Percentiles rank a stretch among this genome's conserved stretches.
These are phyloP conservation scores for Trypanosoma rangeli DNA, from an alignment of 208 protist genomes.

Conservation along the genomic window DNA sequence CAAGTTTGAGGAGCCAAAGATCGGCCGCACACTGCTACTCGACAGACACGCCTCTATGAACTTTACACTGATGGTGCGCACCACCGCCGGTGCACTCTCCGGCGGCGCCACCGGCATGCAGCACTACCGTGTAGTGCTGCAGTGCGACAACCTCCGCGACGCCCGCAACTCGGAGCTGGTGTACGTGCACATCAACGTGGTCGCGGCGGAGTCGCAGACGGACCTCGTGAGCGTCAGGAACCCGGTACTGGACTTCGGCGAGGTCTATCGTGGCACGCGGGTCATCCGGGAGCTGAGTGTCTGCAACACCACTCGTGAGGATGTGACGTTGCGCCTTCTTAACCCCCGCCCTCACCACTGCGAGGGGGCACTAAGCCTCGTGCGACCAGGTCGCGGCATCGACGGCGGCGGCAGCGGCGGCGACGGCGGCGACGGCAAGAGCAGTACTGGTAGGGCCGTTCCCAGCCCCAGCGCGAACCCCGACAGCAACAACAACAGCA, in stretches of 20 bases:
- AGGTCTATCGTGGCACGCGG: conserved; percentile 73
- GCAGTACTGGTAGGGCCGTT: not conserved
- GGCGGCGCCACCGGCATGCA: conserved; percentile 5
- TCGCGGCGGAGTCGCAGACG: conserved; percentile 51
- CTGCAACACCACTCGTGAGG: conserved; percentile 48
- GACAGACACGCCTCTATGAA: conserved; percentile 73
- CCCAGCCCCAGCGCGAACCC: not conserved
- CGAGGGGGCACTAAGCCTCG: conserved; percentile 54
- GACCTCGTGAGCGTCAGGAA: conserved; percentile 59
- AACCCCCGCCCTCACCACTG: conserved; percentile 45
- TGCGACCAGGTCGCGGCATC: conserved; percentile 4
- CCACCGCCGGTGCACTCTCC: conserved; percentile 21
- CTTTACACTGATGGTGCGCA: conserved; percentile 74
- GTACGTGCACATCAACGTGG: conserved; percentile 69
- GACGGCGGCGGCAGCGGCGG: not conserved
- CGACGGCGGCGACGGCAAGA: not conserved
- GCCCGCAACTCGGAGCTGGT: conserved; percentile 60
- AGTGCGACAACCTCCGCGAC: conserved; percentile 85
- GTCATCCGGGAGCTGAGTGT: conserved; percentile 41
- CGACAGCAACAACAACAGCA: not conserved
- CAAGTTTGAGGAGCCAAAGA: conserved; percentile 73
- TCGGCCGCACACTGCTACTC: conserved; percentile 58
- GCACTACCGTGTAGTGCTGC: conserved; percentile 61
- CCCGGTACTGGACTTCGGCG: conserved; percentile 70
- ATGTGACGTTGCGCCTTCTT: conserved; percentile 51